Conservation (phyloP, 306 rosid species). For the Cercis canadensis region DNA sequence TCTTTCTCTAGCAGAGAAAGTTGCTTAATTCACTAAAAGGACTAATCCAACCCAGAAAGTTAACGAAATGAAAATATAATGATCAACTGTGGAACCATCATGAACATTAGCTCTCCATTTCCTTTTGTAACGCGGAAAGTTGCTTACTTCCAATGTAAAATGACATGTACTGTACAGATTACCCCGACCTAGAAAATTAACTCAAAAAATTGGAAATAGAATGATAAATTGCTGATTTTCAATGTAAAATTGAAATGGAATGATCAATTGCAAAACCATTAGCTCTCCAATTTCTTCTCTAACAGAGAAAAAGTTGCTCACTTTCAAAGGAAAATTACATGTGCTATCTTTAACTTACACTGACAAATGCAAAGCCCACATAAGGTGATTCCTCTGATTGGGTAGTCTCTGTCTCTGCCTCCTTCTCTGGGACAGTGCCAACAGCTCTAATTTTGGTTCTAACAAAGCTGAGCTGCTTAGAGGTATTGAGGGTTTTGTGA, state of each 20-base stretch:
- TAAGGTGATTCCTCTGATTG: slow-evolving; percentile 44
- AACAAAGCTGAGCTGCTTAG: slow-evolving; percentile 41
- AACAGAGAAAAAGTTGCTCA: background rate
- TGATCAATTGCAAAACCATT: background rate
- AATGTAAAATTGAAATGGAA: background rate
- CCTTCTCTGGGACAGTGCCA: slow-evolving; percentile 58
- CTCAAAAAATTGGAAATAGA: slow-evolving; percentile 67
- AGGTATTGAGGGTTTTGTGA: slow-evolving; percentile 32
- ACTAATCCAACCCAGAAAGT: no score
- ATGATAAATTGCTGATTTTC: background rate
- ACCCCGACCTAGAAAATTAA: no score
- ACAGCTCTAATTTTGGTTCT: slow-evolving; percentile 64
- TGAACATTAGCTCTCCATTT: background rate
- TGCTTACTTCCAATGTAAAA: background rate
- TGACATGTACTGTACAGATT: slow-evolving; percentile 39
- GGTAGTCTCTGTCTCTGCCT: slow-evolving; percentile 46
- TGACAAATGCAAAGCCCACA: slow-evolving; percentile 54
- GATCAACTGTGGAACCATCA: background rate
- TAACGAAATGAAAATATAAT: no score
- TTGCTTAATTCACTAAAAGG: background rate
- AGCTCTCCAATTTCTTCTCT: background rate
- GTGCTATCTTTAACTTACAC: slow-evolving; percentile 38
- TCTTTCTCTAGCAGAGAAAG: background rate
- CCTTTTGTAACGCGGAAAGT: background rate
- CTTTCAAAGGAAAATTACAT: background rate